A percentile compares a stretch with the other conserved stretches of the same genome.
Conservation (phyloP, 2,329 filamentous ascomycete species). For the Chrysoporthe puriensis region DNA sequence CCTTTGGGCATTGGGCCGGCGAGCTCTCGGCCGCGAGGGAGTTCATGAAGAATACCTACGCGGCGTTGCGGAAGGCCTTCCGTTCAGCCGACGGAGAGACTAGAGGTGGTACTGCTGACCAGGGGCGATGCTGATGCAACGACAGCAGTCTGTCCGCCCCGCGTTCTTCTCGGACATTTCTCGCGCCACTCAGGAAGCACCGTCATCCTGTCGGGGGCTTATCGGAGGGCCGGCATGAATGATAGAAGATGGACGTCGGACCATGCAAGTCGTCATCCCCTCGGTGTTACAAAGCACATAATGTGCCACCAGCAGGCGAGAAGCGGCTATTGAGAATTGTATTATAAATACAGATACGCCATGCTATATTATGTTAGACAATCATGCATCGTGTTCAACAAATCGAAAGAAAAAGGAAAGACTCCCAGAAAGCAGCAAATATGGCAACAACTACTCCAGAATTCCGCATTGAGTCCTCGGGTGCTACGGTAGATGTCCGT, state of each 20-base stretch:
- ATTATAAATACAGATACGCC: too few relatives aligned
- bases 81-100: conserved; percentile 14
- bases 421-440: not conserved
- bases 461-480: conserved; percentile 15
- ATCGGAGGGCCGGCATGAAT: not conserved
- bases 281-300: too few relatives aligned
- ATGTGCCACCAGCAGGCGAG: too few relatives aligned
- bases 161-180: not conserved
- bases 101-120: not conserved
- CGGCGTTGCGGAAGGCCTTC: conserved; percentile 37
- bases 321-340: too few relatives aligned
- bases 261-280: too few relatives aligned
- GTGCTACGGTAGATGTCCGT: conserved; percentile 23
- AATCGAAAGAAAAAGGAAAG: not conserved
- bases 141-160: not conserved
- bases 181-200: not conserved
- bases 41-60: conserved; percentile 38
- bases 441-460: conserved; percentile 24
- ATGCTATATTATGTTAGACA: too few relatives aligned
- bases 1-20: conserved; percentile 42
- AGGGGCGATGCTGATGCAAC: not conserved
- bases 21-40: conserved; percentile 38
- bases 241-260: not conserved
- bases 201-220: too few relatives aligned
- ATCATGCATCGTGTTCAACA: too few relatives aligned